Conservation (phyloP, 768 basidiomycete genomes). For the Mycena haematopus region DNA sequence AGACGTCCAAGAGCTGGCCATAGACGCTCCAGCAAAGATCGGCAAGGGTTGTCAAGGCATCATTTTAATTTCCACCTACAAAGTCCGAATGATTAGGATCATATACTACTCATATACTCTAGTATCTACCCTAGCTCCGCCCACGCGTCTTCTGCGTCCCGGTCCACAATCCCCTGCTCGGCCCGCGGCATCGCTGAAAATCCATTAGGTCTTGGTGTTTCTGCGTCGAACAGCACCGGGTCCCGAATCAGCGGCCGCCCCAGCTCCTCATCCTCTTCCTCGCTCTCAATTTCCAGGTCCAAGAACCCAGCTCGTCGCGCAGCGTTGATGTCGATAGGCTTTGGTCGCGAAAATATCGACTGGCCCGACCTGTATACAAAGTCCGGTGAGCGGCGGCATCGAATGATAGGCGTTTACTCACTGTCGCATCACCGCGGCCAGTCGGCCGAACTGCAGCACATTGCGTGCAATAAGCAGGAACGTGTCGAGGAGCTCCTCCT, state of each 20-base stretch:
- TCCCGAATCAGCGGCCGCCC: conserved; percentile 64
- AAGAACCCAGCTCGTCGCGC: conserved; percentile 72
- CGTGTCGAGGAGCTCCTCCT: conserved; percentile 94
- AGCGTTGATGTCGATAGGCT: conserved; percentile 82
- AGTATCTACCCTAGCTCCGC: conserved; percentile 59
- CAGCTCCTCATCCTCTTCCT: conserved; percentile 62
- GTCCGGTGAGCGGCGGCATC: conserved; percentile 14
- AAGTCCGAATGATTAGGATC: too few species aligned
- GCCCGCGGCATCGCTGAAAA: conserved; percentile 68
- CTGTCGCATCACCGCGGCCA: conserved; percentile 95
- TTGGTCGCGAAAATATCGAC: conserved; percentile 87
- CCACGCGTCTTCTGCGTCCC: conserved; percentile 76
- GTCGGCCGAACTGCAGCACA: conserved; percentile 88
- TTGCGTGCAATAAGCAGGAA: conserved; percentile 91
- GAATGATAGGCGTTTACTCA: conserved; percentile 48
- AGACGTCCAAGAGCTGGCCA: not conserved
- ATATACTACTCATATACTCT: not conserved
- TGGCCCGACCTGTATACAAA: conserved; percentile 73
- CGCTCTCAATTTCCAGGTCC: conserved; percentile 76
- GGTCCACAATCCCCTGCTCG: conserved; percentile 56
- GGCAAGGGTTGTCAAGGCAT: not conserved
- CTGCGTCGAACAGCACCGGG: conserved; percentile 69
- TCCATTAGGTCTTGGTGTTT: conserved; percentile 34
- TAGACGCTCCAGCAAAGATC: not conserved
- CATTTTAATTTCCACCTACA: not conserved